Percentiles rank a stretch among this genome's conserved stretches.
Conservation (phyloP, 202 grass and related monocot species). For the Carex sylvatica region DNA sequence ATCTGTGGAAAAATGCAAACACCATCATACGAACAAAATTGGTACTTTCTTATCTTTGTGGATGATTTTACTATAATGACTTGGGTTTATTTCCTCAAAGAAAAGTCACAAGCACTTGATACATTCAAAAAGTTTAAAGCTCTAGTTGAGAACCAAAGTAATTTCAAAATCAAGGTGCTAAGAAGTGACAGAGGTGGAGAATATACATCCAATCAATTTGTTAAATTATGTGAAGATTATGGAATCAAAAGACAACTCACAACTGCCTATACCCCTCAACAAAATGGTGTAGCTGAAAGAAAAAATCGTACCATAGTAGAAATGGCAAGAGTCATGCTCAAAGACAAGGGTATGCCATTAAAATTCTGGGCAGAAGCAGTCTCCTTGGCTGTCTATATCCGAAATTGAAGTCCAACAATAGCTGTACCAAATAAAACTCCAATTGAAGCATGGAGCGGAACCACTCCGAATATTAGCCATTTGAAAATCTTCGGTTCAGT, state of each 20-base stretch:
- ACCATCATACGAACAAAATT: neutral
- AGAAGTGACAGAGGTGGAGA: slow-evolving; percentile 13
- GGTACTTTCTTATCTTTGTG: slow-evolving; percentile 14
- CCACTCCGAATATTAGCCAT: neutral
- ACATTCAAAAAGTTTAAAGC: slow-evolving; percentile 19
- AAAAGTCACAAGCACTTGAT: neutral
- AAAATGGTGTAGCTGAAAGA: neutral
- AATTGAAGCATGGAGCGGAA: slow-evolving; percentile 6
- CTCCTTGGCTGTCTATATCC: slow-evolving; percentile 1
- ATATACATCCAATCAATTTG: slow-evolving; percentile 31
- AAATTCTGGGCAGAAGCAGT: slow-evolving; percentile 21
- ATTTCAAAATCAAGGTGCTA: slow-evolving; percentile 13
- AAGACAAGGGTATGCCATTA: slow-evolving; percentile 20
- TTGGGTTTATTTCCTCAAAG: slow-evolving; percentile 33
- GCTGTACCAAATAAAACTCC: neutral
- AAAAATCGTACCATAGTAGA: slow-evolving; percentile 25
- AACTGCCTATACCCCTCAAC: neutral
- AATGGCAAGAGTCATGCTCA: slow-evolving; percentile 26
- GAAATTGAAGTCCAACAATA: slow-evolving; percentile 2
- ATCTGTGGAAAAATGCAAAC: slow-evolving; percentile 18
- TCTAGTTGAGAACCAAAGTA: slow-evolving; percentile 16
- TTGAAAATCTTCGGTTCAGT: slow-evolving; percentile 11
- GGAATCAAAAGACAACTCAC: slow-evolving; percentile 18
- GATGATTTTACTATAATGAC: slow-evolving; percentile 30
- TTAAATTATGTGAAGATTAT: slow-evolving; percentile 2